Evolutionary conservation across 2,329 filamentous ascomycete species (phyloP), one percentile per base, ranked within the genome.

Genomic region (Paramyrothecium roridum): DNA sequence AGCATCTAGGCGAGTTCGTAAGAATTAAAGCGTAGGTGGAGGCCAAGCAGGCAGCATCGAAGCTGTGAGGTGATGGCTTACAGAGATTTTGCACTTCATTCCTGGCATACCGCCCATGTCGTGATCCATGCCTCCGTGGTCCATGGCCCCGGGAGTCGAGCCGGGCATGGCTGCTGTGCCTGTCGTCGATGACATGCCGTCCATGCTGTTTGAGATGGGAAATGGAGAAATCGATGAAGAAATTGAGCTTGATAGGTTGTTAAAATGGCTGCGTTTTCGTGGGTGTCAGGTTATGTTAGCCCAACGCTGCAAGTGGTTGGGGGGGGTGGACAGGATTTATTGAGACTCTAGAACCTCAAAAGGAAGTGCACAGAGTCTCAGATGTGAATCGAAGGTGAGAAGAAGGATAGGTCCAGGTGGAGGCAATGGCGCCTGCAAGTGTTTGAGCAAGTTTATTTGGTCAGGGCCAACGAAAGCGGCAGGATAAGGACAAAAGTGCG

Each of bases 1-100:
- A 90, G 76, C 89, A 91, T 92, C 87, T 90, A 55, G 8, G 19
- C 2, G 2, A 12, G 4, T 19, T 34, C 8, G 50, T 21, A 19
- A 37, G 48, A 19, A 23, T 21, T 19, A 46, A 4, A 46, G 43
- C 20, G 7, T 23, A 49, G 8, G 19, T 8, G 6, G 47, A 17
- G 7, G 47, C 19, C 19, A 49, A 19, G 47, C 3, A 19, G 17
- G 8, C 17, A 23, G 21, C 13, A 40, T 30, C 3, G 33, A 52
- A 6, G 20, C n/a, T 8, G 10, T 21, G 13, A 12, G 3, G n/a
- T 8, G 22, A 7, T 16, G 22, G 62, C 70, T 23, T 63, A 76
- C 75, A 11, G 71, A 73, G 34, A 77, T 76, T 60, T 73, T 69
- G 69, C 74, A 77, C 26, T 57, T 58, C 17, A 57, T 59, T 43